Percentiles rank a stretch among this genome's conserved stretches.
These are phyloP conservation scores for Coemansia sp. DNA, from an alignment of 371 early-diverging fungal genomes.

Conservation along the genomic window DNA sequence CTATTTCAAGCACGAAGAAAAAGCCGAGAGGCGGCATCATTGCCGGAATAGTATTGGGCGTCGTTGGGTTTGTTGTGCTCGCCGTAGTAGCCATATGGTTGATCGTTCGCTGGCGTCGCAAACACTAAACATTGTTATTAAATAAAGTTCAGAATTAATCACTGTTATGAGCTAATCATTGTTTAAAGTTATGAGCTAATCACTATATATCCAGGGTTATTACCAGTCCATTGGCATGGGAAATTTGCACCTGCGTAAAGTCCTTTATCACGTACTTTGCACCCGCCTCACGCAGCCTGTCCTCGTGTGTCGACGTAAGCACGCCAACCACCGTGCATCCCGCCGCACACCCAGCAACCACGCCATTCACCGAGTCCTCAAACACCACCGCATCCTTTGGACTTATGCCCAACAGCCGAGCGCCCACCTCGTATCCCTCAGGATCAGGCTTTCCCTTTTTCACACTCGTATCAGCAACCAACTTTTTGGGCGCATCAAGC, in stretches of 20 bases:
- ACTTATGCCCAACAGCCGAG: slow-evolving; percentile 52
- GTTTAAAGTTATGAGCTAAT: background rate
- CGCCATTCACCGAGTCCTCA: slow-evolving; percentile 71
- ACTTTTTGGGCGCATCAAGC: slow-evolving; percentile 41
- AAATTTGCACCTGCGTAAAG: background rate
- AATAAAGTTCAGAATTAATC: background rate
- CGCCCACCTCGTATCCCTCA: slow-evolving; percentile 60
- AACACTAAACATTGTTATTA: background rate
- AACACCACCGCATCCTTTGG: slow-evolving; percentile 64
- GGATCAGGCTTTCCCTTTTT: slow-evolving; percentile 63
- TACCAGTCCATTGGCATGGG: background rate
- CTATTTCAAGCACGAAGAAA: slow-evolving; percentile 37
- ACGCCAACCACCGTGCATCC: slow-evolving; percentile 59
- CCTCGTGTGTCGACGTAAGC: slow-evolving; percentile 24
- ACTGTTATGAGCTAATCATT: background rate
- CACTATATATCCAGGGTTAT: background rate
- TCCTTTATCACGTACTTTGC: slow-evolving; percentile 16
- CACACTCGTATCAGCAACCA: slow-evolving; percentile 53
- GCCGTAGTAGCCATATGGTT: slow-evolving; percentile 8
- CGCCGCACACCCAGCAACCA: slow-evolving; percentile 60
- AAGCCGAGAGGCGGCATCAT: slow-evolving; percentile 23
- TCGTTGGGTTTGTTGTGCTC: slow-evolving; percentile 28
- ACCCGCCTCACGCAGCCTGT: slow-evolving; percentile 13
- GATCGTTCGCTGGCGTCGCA: slow-evolving; percentile 7
- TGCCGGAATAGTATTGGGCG: slow-evolving; percentile 42